A percentile compares a stretch with the other conserved stretches of the same genome.
Conservation (phyloP, 768 basidiomycete species). For the Xerocomus brunneocitrinus region DNA sequence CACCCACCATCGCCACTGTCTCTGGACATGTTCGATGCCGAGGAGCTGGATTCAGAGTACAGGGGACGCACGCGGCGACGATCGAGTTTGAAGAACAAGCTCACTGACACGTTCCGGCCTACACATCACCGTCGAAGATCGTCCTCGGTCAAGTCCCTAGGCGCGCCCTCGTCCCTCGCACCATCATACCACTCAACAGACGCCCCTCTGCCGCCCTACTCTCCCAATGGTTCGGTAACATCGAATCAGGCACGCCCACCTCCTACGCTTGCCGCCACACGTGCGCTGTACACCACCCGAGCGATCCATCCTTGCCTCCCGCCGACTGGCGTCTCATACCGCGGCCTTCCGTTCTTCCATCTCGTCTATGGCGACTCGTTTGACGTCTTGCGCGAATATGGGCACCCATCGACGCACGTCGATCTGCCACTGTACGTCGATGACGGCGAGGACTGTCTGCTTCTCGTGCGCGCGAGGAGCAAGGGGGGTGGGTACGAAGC, state of each 20-base stretch:
- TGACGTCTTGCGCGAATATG: slow-evolving; percentile 69
- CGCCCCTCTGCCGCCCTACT: slow-evolving; percentile 21
- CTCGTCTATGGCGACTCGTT: slow-evolving; percentile 59
- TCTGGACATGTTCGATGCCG: slow-evolving; percentile 19
- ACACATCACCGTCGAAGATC: slow-evolving; percentile 32
- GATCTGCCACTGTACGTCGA: slow-evolving; percentile 76
- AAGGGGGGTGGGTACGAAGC: slow-evolving; percentile 22
- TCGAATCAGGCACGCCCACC: slow-evolving; percentile 21
- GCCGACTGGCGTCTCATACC: slow-evolving; percentile 60
- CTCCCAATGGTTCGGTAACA: slow-evolving; percentile 13
- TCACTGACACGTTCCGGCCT: slow-evolving; percentile 30
- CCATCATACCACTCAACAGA: slow-evolving; percentile 22
- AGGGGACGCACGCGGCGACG: slow-evolving; percentile 28
- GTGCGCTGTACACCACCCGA: slow-evolving; percentile 59
- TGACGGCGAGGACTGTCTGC: slow-evolving; percentile 69
- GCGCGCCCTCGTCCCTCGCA: slow-evolving; percentile 27
- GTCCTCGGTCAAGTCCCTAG: slow-evolving; percentile 30
- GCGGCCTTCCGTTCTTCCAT: slow-evolving; percentile 72
- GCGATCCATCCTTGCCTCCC: slow-evolving; percentile 69
- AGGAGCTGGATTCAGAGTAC: slow-evolving; percentile 22
- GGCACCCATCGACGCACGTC: slow-evolving; percentile 70
- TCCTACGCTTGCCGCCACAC: slow-evolving; percentile 28
- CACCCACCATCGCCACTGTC: slow-evolving; percentile 29
- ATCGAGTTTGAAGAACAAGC: slow-evolving; percentile 30
- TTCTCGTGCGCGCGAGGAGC: slow-evolving; percentile 56